These are phyloP conservation scores for Salvia sclarea DNA, from an alignment of 305 asterid genomes.

Conservation along the genomic window DNA sequence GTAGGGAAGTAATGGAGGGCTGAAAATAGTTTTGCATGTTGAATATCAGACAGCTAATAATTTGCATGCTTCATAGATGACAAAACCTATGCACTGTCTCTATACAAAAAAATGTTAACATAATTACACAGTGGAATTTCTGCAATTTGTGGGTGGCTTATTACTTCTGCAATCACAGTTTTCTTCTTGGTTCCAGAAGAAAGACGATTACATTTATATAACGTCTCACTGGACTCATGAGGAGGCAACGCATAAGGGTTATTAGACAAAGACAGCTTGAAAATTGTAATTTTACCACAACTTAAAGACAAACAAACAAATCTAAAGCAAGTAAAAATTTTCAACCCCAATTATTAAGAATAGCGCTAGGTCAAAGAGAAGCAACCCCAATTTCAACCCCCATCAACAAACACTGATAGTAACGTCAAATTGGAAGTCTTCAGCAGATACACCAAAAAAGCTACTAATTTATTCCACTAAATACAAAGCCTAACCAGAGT, in stretches of 20 bases:
- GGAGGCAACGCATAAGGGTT: constrained; percentile 1
- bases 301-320: constrained; percentile 1
- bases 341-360: neutral
- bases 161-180: neutral
- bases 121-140: neutral
- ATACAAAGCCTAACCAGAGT: constrained; percentile 23
- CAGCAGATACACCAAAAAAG: constrained; percentile 11
- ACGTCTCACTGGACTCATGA: neutral
- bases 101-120: neutral
- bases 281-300: neutral
- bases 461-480: neutral
- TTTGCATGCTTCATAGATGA: constrained; percentile 3
- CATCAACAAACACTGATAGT: neutral
- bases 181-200: neutral
- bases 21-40: constrained; percentile 4
- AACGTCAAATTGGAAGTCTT: constrained; percentile 10
- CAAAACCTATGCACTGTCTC: neutral
- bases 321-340: neutral
- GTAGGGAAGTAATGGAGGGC: neutral
- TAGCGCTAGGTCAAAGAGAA: constrained; percentile 4
- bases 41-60: neutral
- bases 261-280: neutral
- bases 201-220: neutral
- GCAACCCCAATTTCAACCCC: constrained; percentile 14
- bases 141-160: neutral